Percentiles rank a stretch among this genome's conserved stretches.
Evolutionary conservation across 495 filamentous ascomycete species (phyloP).

Genomic region (Penicillium tannophilum): DNA sequence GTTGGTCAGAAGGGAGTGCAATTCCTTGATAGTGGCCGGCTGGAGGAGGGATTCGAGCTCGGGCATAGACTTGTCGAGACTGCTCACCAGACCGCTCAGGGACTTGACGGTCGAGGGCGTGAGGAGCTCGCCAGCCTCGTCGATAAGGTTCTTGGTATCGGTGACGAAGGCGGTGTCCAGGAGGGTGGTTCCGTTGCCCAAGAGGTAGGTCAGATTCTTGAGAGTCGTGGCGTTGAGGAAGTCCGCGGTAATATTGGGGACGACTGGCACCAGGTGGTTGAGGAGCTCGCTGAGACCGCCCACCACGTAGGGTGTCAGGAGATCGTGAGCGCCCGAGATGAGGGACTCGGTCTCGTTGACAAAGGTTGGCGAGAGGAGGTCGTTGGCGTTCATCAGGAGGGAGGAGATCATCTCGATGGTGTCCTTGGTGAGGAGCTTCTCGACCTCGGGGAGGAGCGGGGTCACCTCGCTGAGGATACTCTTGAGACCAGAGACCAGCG

Average conservation of each 20-base stretch:
- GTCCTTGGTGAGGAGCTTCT: conserved; percentile 37
- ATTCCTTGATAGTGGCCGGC: conserved; percentile 36
- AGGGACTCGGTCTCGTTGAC: conserved; percentile 44
- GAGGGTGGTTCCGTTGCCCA: conserved; percentile 40
- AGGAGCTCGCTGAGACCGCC: conserved; percentile 33
- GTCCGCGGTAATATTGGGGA: conserved; percentile 26
- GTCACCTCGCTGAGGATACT: conserved; percentile 36
- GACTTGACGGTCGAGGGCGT: conserved; percentile 35
- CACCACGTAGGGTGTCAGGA: conserved; percentile 35
- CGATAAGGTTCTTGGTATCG: conserved; percentile 35
- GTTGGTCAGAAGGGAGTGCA: conserved; percentile 44
- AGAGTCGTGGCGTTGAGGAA: conserved; percentile 40
- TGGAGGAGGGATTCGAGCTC: conserved; percentile 36
- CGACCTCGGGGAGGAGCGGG: conserved; percentile 34
- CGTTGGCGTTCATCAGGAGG: conserved; percentile 34
- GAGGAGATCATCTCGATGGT: conserved; percentile 33
- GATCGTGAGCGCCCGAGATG: conserved; percentile 43
- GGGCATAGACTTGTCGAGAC: conserved; percentile 29
- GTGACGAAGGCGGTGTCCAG: conserved; percentile 38
- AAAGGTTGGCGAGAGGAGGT: conserved; percentile 37
- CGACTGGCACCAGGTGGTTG: conserved; percentile 35
- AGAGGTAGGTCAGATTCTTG: conserved; percentile 35
- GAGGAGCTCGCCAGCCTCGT: conserved; percentile 39
- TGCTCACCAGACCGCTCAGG: conserved; percentile 36
- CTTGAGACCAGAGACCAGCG: conserved; percentile 40